phyloP scores from a whole-genome alignment of 1,284 basidiomycete genomes.

The Sanghuangporus sanghuang region DNA sequence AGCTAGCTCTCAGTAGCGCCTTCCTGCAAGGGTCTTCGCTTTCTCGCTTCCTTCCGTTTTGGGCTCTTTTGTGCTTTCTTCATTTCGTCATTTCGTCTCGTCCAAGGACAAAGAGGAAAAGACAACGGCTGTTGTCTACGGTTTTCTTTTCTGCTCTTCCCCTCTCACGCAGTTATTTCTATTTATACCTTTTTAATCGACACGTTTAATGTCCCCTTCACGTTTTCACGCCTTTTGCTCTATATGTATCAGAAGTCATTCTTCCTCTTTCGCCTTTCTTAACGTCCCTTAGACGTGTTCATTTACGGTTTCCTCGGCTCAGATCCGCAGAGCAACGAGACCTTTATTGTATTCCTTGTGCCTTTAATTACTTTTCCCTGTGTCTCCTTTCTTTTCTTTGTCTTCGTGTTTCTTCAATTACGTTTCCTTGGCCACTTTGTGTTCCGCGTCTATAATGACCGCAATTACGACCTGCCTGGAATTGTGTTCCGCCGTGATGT shows the following conservation, averaged over 20 bases:
- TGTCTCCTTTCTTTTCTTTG: not conserved
- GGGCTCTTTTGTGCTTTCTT: not conserved
- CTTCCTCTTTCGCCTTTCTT: not conserved
- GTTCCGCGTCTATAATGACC: not conserved
- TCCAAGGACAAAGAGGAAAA: not conserved
- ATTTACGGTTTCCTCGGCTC: not conserved
- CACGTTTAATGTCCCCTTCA: not conserved
- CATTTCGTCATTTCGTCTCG: not conserved
- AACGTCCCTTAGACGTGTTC: not conserved
- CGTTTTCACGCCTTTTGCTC: not conserved
- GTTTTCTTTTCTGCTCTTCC: not conserved
- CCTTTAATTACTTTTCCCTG: not conserved
- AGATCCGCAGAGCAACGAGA: not conserved
- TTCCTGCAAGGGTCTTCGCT: not conserved
- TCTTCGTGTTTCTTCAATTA: not conserved
- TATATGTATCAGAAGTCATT: not conserved
- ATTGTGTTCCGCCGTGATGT: not conserved
- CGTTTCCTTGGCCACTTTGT: not conserved
- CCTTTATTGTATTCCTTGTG: not conserved
- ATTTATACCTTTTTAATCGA: conserved; percentile 4
- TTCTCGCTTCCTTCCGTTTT: not conserved
- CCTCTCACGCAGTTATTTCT: not conserved
- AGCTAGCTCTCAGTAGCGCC: not conserved
- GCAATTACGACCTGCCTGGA: not conserved
- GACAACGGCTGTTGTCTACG: too few species aligned